phyloP scores from a whole-genome alignment of 495 filamentous ascomycete genomes.

The Bathelium albidoporum region DNA sequence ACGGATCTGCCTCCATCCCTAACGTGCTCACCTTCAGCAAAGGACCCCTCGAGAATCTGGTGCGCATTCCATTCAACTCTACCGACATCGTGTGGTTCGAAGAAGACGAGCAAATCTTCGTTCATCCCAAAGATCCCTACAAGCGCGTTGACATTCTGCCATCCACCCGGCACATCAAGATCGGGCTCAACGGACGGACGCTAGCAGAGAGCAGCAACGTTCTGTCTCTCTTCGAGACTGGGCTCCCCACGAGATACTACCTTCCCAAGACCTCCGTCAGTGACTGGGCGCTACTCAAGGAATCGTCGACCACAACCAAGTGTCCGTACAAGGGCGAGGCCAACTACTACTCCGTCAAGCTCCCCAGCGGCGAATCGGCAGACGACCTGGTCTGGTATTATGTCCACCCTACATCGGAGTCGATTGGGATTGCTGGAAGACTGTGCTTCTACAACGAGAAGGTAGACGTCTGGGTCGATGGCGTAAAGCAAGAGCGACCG shows the following conservation, averaged over 20 bases:
- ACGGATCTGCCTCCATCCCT: conserved; percentile 7
- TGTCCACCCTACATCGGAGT: conserved; percentile 40
- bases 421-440: conserved; percentile 35
- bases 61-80: conserved; percentile 22
- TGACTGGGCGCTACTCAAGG: conserved; percentile 27
- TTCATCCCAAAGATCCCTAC: conserved; percentile 50
- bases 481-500: conserved; percentile 32
- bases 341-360: conserved; percentile 39
- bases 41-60: conserved; percentile 20
- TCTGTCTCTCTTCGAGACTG: conserved; percentile 43
- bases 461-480: conserved; percentile 48
- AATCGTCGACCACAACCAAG: conserved; percentile 35
- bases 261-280: conserved; percentile 36
- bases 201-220: conserved; percentile 34
- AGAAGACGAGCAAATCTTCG: conserved; percentile 46
- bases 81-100: conserved; percentile 44
- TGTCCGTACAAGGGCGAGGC: conserved; percentile 53
- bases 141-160: conserved; percentile 48
- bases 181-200: conserved; percentile 37
- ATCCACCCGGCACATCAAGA: conserved; percentile 38
- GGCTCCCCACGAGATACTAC: conserved; percentile 43
- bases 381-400: conserved; percentile 50
- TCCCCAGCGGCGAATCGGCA: conserved; percentile 27
- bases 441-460: conserved; percentile 54
- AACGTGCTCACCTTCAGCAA: conserved; percentile 6